phyloP scores from a whole-genome alignment of 495 filamentous ascomycete species.

The Haplographium delicatum region DNA sequence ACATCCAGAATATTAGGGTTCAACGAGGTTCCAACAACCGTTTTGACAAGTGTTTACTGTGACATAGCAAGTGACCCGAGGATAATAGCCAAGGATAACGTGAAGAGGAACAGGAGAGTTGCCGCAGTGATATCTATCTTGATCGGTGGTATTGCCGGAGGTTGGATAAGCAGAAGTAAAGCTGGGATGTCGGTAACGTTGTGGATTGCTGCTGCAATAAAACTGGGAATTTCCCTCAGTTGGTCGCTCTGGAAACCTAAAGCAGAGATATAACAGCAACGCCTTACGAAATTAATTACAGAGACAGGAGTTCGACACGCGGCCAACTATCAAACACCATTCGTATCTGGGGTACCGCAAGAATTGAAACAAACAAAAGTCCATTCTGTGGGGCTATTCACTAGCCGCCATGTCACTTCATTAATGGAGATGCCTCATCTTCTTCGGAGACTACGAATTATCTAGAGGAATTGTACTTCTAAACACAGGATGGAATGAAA shows the following conservation, averaged over 20 bases:
- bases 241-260: constrained; percentile 23
- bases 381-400: no score
- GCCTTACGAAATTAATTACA: no score
- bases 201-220: constrained; percentile 56
- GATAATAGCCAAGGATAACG: constrained; percentile 45
- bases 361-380: no score
- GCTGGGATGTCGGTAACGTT: constrained; percentile 50
- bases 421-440: no score
- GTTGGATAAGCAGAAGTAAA: constrained; percentile 53
- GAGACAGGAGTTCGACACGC: no score
- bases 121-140: constrained; percentile 52
- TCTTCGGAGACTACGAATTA: no score
- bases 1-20: constrained; percentile 57
- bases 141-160: constrained; percentile 57
- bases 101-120: constrained; percentile 59
- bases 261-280: no score
- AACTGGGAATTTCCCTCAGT: constrained; percentile 32
- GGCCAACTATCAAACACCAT: no score
- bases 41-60: constrained; percentile 66
- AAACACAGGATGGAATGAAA: no score
- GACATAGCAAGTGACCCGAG: constrained; percentile 60
- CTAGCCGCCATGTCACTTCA: no score
- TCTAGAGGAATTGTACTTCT: no score
- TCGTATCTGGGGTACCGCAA: no score
- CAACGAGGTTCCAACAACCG: constrained; percentile 67